Conservation (phyloP, 371 early-diverging fungal genomes). For the Funneliformis caledonium region DNA sequence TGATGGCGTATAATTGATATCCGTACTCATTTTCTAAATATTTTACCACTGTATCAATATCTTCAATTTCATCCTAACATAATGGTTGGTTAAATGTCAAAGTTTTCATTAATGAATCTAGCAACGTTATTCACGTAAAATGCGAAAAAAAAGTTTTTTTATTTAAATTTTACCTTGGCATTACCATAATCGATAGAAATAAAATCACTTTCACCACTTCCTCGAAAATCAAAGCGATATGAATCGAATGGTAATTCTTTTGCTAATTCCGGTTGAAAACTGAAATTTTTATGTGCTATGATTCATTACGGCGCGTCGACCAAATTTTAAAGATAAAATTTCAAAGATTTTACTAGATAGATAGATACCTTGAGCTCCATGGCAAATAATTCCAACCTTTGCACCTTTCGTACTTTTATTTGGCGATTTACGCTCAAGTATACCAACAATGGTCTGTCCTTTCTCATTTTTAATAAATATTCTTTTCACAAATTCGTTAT, state of each 20-base stretch:
- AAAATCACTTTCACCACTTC: conserved; percentile 55
- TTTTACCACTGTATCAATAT: conserved; percentile 57
- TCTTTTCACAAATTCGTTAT: neutral
- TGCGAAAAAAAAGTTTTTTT: neutral
- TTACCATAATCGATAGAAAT: neutral
- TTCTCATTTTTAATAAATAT: neutral
- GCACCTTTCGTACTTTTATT: neutral
- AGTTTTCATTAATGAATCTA: too few species aligned
- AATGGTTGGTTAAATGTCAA: too few species aligned
- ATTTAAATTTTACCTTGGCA: neutral
- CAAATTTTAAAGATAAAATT: neutral
- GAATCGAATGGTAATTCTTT: conserved; percentile 52
- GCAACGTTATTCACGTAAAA: conserved; percentile 49
- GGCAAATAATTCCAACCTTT: conserved; percentile 28
- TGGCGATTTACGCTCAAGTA: neutral
- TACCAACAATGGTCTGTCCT: conserved; percentile 12
- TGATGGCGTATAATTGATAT: conserved; percentile 59
- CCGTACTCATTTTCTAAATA: conserved; percentile 58
- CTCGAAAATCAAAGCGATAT: conserved; percentile 61
- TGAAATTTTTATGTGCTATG: conserved; percentile 49
- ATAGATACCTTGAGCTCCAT: conserved; percentile 7
- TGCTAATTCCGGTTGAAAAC: conserved; percentile 52
- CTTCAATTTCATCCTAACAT: conserved; percentile 54
- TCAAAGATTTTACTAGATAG: too few species aligned
- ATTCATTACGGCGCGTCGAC: neutral